phyloP scores from a whole-genome alignment of 169 alveolate genomes.

The Eimeria acervulina region DNA sequence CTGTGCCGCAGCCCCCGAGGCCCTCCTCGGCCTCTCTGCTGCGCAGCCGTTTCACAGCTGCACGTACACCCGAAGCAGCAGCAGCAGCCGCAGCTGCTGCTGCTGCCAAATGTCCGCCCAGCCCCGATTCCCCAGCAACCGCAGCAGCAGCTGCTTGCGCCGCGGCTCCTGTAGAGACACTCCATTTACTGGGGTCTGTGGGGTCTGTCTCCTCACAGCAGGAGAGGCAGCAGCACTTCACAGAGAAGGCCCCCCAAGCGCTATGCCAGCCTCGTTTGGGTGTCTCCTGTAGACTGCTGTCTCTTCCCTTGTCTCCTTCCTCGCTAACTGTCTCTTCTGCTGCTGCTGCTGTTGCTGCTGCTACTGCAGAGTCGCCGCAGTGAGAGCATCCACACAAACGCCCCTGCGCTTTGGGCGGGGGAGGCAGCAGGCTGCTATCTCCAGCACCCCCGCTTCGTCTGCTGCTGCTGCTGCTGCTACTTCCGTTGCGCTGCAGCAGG shows the following conservation, averaged over 20 bases:
- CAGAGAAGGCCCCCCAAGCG: slow-evolving; percentile 61
- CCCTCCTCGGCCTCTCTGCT: not conserved
- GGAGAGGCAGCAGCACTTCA: slow-evolving; percentile 62
- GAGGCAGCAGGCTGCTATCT: slow-evolving; percentile 40
- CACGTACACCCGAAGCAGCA: not conserved
- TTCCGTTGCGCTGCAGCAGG: slow-evolving; percentile 8
- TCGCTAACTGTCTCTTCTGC: not conserved
- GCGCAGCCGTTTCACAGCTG: not conserved
- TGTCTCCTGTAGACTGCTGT: not conserved
- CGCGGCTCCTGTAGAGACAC: not conserved
- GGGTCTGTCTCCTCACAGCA: slow-evolving; percentile 47
- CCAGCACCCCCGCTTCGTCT: not conserved
- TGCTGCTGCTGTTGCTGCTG: slow-evolving; percentile 13
- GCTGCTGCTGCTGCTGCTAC: slow-evolving; percentile 9
- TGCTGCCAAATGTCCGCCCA: not conserved
- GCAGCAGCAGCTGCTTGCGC: not conserved
- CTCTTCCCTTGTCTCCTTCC: not conserved
- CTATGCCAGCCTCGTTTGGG: not conserved
- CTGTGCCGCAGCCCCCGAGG: slow-evolving; percentile 49
- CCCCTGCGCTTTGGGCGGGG: slow-evolving; percentile 23
- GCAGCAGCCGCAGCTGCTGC: slow-evolving; percentile 41
- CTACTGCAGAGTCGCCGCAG: not conserved
- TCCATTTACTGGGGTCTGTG: not conserved
- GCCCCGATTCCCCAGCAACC: not conserved
- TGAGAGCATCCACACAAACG: slow-evolving; percentile 30